Conservation (phyloP, 1,284 basidiomycete species). For the Cryptococcus wingfieldii region DNA sequence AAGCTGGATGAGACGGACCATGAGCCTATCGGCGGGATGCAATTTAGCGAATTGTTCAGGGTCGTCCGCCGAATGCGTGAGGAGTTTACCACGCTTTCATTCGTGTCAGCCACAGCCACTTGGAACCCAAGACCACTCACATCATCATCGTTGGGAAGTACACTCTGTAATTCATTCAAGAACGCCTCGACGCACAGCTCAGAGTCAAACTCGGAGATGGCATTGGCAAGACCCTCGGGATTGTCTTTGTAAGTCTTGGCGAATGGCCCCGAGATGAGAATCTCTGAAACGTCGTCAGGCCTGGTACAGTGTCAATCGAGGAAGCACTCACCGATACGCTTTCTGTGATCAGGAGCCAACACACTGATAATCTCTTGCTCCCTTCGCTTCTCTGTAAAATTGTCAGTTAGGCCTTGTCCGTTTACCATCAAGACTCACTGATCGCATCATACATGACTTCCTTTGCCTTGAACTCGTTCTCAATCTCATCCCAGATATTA, state of each 20-base stretch:
- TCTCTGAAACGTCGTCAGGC: conserved; percentile 57
- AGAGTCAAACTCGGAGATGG: conserved; percentile 78
- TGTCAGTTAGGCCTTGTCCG: conserved; percentile 3
- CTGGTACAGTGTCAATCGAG: conserved; percentile 10
- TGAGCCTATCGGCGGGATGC: conserved; percentile 90
- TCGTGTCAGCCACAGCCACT: conserved; percentile 2
- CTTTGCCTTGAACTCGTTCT: conserved; percentile 96
- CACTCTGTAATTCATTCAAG: conserved; percentile 76
- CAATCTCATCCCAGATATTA: conserved; percentile 93
- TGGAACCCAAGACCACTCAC: conserved; percentile 49
- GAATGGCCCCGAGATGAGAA: conserved; percentile 70
- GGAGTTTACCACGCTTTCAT: conserved; percentile 76
- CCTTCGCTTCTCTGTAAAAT: conserved; percentile 63
- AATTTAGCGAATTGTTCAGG: conserved; percentile 82
- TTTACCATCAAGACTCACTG: conserved; percentile 24
- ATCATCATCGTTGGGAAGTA: conserved; percentile 84
- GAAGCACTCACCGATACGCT: conserved; percentile 67
- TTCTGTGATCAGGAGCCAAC: conserved; percentile 83
- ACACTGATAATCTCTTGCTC: conserved; percentile 80
- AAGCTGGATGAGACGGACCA: conserved; percentile 95
- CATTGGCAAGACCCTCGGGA: conserved; percentile 78
- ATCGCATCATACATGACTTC: conserved; percentile 64
- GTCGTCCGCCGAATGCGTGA: conserved; percentile 66
- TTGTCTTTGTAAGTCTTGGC: conserved; percentile 61
- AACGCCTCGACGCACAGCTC: conserved; percentile 81